phyloP scores from a whole-genome alignment of 2,329 filamentous ascomycete species.

The Clonostachys sp. region DNA sequence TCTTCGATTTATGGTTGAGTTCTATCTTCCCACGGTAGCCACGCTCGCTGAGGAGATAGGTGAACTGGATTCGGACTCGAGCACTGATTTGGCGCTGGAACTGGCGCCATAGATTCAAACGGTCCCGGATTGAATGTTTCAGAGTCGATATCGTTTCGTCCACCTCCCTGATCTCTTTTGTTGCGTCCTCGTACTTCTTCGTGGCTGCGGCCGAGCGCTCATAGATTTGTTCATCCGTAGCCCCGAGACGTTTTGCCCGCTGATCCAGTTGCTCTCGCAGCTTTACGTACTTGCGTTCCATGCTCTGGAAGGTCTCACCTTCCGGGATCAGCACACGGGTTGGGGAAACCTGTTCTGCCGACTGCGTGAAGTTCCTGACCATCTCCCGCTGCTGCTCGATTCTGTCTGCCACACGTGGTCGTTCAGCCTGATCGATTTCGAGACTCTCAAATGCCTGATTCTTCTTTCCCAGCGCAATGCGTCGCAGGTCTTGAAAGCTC shows the following conservation, averaged over 20 bases:
- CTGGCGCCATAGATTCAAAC: slow-evolving; percentile 70
- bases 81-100: slow-evolving; percentile 84
- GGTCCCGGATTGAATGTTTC: slow-evolving; percentile 59
- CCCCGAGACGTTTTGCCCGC: slow-evolving; percentile 54
- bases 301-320: slow-evolving; percentile 55
- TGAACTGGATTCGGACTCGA: slow-evolving; percentile 82
- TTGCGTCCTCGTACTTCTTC: slow-evolving; percentile 35
- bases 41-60: slow-evolving; percentile 82
- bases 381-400: slow-evolving; percentile 37
- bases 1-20: slow-evolving; percentile 70
- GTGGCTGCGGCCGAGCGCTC: slow-evolving; percentile 35
- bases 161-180: slow-evolving; percentile 31
- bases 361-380: slow-evolving; percentile 47
- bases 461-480: slow-evolving; percentile 53
- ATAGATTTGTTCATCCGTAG: slow-evolving; percentile 60
- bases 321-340: slow-evolving; percentile 58
- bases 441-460: slow-evolving; percentile 53
- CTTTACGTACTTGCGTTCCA: slow-evolving; percentile 48
- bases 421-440: slow-evolving; percentile 41
- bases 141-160: slow-evolving; percentile 36
- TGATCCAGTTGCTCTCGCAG: slow-evolving; percentile 54
- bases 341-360: slow-evolving; percentile 49
- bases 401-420: slow-evolving; percentile 37
- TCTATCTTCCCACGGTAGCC: slow-evolving; percentile 79
- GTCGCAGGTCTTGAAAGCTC: slow-evolving; percentile 40